Evolutionary conservation across 208 protist genomes (phyloP), one percentile per base, ranked within the genome.

Genomic region (Leishmania martiniquensis): DNA sequence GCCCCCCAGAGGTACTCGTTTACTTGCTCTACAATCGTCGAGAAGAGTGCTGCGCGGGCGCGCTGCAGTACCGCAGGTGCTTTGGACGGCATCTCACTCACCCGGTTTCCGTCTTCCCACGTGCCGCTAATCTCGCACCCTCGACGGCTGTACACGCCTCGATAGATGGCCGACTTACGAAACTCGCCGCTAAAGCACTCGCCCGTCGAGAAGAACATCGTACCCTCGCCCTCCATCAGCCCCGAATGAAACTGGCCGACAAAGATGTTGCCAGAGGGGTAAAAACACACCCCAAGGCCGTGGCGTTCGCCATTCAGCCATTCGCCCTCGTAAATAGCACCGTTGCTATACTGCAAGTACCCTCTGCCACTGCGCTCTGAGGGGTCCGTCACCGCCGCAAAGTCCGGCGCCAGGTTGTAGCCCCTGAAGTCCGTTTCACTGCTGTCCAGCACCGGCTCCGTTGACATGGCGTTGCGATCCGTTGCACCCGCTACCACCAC

Each of bases 251-350:
- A 96, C 62, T 87, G 73, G 0, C 92, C 92, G 0, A 89, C 82
- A 67, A 84, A 93, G 37, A 96, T 88, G 74, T 89, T 88, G 45
- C 92, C 89, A 29, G 88, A 92, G 1, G 82, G 45, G 77, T 88
- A 94, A 60, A 82, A 90, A 55, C 89, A 89, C 10, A 88, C 77
- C 45, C 92, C 92, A 39, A 85, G 85, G 15, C 88, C 92, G 72
- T 93, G 82, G 5, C 85, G 86, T 59, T 85, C 73, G 47, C 85
- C 89, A 51, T 83, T 57, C 9, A 86, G 69, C 51, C 77, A 83
- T 51, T 85, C 76, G 4, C 89, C 92, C 44, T 93, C 88, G 82
- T 93, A 95, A 22, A 93, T 77, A 0, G 83, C 85, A 3, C 88
- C 88, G 49, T 89, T 85, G 55, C 60, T 59, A 74, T 85, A 90